Percentiles rank a stretch among this genome's conserved stretches.
These are phyloP conservation scores for Tylopilus intermedius DNA, from an alignment of 768 basidiomycete genomes.

Conservation along the genomic window DNA sequence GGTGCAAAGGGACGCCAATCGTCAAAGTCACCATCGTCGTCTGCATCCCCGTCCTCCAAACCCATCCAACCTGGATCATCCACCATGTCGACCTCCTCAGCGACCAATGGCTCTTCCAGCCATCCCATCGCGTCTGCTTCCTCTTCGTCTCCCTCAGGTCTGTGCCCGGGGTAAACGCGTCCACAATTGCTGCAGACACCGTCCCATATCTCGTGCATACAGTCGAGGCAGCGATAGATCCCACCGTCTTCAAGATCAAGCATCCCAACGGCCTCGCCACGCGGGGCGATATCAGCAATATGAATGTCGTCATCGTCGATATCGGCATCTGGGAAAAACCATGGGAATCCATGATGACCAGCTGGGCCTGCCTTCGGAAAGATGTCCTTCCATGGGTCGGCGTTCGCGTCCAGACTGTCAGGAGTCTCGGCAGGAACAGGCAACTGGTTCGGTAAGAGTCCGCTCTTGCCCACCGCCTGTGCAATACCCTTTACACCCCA, in stretches of 20 bases:
- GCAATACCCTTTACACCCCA: constrained; percentile 48
- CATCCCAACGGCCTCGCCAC: constrained; percentile 50
- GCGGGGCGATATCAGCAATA: constrained; percentile 11
- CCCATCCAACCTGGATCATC: constrained; percentile 33
- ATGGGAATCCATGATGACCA: constrained; percentile 16
- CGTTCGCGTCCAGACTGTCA: constrained; percentile 19
- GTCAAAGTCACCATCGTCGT: constrained; percentile 28
- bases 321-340: constrained; percentile 22
- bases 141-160: constrained; percentile 19
- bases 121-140: constrained; percentile 30
- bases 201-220: constrained; percentile 74
- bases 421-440: constrained; percentile 27
- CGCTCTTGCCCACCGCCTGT: constrained; percentile 46
- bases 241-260: constrained; percentile 72
- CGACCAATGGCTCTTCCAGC: constrained; percentile 36
- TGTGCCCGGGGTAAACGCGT: constrained; percentile 55
- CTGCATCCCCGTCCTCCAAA: constrained; percentile 30
- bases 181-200: constrained; percentile 61
- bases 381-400: constrained; percentile 65
- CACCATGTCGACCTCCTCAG: constrained; percentile 26
- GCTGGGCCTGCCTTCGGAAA: constrained; percentile 35
- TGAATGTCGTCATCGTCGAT: constrained; percentile 18
- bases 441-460: constrained; percentile 34
- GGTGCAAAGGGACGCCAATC: constrained; percentile 19
- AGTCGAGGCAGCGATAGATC: constrained; percentile 70